A percentile compares a stretch with the other conserved stretches of the same genome.
Conservation (phyloP, 148 eudicot species). For the Rheum nobile region DNA sequence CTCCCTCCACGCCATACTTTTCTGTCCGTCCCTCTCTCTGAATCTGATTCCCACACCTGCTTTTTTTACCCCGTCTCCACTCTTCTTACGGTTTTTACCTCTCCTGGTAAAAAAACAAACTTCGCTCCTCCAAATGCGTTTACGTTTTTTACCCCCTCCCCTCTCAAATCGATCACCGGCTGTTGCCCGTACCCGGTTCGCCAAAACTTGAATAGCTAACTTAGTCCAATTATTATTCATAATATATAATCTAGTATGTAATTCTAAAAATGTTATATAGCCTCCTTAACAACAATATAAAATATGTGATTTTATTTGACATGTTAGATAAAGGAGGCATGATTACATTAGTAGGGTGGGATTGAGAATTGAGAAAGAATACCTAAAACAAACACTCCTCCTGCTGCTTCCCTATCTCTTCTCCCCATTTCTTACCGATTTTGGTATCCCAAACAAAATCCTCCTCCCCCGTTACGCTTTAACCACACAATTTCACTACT, state of each 20-base stretch:
- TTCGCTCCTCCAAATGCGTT: not conserved
- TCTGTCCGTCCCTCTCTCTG: not conserved
- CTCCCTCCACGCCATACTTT: constrained; percentile 7
- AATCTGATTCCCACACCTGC: constrained; percentile 5
- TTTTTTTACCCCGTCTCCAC: not conserved
- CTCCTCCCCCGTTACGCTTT: not conserved
- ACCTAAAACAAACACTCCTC: not conserved
- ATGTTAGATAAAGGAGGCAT: not conserved
- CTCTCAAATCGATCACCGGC: not conserved
- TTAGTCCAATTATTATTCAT: too few relatives aligned
- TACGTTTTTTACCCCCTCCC: not conserved
- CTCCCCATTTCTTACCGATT: not conserved
- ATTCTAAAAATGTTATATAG: too few relatives aligned
- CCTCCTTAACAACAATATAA: too few relatives aligned
- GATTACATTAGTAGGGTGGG: constrained; percentile 1
- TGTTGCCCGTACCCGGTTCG: not conserved
- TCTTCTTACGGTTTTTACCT: not conserved
- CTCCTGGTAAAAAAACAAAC: not conserved
- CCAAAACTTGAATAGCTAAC: too few relatives aligned
- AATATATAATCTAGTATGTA: too few relatives aligned
- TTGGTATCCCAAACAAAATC: not conserved
- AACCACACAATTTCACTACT: not conserved
- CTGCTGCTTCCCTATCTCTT: not conserved
- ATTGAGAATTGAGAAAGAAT: not conserved
- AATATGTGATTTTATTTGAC: too few relatives aligned